These are phyloP conservation scores for Striga hermonthica DNA, from an alignment of 305 asterid species.

Conservation along the genomic window DNA sequence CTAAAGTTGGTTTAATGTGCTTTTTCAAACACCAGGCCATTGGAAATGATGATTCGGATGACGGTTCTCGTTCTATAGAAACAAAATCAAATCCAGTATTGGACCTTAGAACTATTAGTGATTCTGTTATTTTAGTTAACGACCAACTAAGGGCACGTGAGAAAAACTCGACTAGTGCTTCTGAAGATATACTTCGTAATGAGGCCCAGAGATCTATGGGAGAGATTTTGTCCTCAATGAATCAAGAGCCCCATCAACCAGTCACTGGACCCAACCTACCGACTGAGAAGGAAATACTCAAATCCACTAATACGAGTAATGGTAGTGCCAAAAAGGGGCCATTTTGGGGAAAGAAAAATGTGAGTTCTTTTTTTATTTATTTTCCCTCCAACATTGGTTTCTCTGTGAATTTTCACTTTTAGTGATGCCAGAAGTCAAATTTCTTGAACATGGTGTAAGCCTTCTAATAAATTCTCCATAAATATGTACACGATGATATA, in stretches of 20 bases:
- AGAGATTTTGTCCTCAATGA: slow-evolving; percentile 71
- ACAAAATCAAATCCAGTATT: slow-evolving; percentile 38
- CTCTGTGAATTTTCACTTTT: no score
- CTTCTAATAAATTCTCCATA: background rate
- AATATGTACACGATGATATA: background rate
- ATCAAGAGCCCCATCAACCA: slow-evolving; percentile 63
- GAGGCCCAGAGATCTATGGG: slow-evolving; percentile 87
- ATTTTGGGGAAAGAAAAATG: slow-evolving; percentile 88
- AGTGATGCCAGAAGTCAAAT: no score
- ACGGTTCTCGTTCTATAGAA: slow-evolving; percentile 44
- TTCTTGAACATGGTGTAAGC: background rate
- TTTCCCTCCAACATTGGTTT: background rate
- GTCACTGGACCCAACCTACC: slow-evolving; percentile 52
- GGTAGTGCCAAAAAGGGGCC: slow-evolving; percentile 57
- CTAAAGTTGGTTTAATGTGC: slow-evolving; percentile 28
- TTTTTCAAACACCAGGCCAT: slow-evolving; percentile 52
- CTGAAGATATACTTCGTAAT: slow-evolving; percentile 38
- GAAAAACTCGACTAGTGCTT: slow-evolving; percentile 38
- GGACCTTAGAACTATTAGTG: slow-evolving; percentile 45
- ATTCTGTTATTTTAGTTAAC: slow-evolving; percentile 44
- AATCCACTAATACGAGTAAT: slow-evolving; percentile 43
- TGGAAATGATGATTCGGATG: slow-evolving; percentile 64
- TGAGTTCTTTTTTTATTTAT: slow-evolving; percentile 37
- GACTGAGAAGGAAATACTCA: slow-evolving; percentile 53
- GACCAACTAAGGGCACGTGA: slow-evolving; percentile 51